These are phyloP conservation scores for Domatiomyces globalis DNA, from an alignment of 2,329 filamentous ascomycete genomes.

Conservation along the genomic window DNA sequence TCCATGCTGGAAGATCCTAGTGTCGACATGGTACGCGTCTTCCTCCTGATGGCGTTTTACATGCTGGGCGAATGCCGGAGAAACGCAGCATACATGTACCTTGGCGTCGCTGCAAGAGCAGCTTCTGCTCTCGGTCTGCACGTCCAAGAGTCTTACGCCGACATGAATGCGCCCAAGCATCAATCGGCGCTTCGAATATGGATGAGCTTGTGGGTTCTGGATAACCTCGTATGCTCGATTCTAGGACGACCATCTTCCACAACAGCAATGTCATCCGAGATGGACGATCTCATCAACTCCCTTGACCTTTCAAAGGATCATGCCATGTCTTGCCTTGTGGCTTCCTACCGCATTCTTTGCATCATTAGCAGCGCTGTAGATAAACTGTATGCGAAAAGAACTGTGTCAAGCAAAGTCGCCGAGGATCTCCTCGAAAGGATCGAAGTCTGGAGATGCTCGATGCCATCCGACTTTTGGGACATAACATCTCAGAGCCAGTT, in stretches of 20 bases:
- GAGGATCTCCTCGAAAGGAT: neutral
- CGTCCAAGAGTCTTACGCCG: slow-evolving; percentile 22
- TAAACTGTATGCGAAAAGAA: neutral
- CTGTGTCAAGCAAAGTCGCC: neutral
- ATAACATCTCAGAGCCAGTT: neutral
- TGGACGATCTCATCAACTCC: neutral
- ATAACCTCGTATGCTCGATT: slow-evolving; percentile 36
- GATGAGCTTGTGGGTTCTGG: slow-evolving; percentile 36
- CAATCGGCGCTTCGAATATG: slow-evolving; percentile 28
- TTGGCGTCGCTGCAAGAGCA: slow-evolving; percentile 45
- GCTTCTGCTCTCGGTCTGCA: slow-evolving; percentile 46
- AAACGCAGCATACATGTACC: slow-evolving; percentile 50
- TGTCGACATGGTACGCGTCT: slow-evolving; percentile 38
- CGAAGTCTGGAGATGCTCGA: neutral
- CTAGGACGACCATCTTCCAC: slow-evolving; percentile 25
- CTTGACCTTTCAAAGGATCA: neutral
- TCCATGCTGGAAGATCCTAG: slow-evolving; percentile 42
- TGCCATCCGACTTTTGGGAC: neutral
- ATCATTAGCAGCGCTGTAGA: slow-evolving; percentile 29
- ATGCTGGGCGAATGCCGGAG: slow-evolving; percentile 45
- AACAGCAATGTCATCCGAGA: neutral
- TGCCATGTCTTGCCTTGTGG: neutral
- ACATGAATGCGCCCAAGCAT: slow-evolving; percentile 3
- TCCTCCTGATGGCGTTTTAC: slow-evolving; percentile 45
- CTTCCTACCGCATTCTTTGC: slow-evolving; percentile 8